phyloP scores from a whole-genome alignment of 768 basidiomycete genomes.

The Amanita fuliginea region DNA sequence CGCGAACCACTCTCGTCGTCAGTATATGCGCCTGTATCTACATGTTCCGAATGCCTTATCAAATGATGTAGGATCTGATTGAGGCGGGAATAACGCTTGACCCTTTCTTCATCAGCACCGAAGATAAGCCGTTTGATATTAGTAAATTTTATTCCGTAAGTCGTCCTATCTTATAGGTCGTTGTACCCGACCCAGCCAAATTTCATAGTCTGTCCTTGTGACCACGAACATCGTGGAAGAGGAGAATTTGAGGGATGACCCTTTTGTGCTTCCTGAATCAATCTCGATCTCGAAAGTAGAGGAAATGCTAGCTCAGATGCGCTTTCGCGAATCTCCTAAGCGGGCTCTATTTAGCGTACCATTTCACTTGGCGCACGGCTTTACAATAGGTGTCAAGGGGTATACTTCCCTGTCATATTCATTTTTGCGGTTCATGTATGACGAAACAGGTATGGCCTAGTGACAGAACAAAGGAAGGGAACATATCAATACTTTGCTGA shows the following conservation, averaged over 20 bases:
- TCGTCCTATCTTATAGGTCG: constrained; percentile 3
- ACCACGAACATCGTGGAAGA: constrained; percentile 42
- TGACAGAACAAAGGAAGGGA: constrained; percentile 84
- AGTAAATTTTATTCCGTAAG: constrained; percentile 73
- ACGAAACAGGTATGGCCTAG: constrained; percentile 62
- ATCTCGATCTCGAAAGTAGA: constrained; percentile 71
- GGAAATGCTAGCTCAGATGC: constrained; percentile 71
- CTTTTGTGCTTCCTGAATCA: constrained; percentile 47
- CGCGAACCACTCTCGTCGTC: constrained; percentile 61
- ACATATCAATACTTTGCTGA: constrained; percentile 76
- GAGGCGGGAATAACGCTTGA: constrained; percentile 73
- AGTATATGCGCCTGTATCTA: constrained; percentile 11
- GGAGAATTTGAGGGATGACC: constrained; percentile 32
- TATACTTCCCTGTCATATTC: constrained; percentile 20
- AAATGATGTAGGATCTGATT: constrained; percentile 54
- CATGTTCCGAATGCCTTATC: not conserved
- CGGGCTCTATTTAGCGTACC: constrained; percentile 75
- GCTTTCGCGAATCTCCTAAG: constrained; percentile 74
- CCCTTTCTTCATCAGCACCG: constrained; percentile 79
- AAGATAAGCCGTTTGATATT: constrained; percentile 57
- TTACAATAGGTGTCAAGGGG: constrained; percentile 79
- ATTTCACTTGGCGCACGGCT: constrained; percentile 62
- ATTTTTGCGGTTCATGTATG: constrained; percentile 3
- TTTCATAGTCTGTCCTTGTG: constrained; percentile 46
- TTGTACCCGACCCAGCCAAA: not conserved